Evolutionary conservation across 2,329 filamentous ascomycete species (phyloP), one percentile per base, ranked within the genome.

Genomic region (Pseudocercospora musae): DNA sequence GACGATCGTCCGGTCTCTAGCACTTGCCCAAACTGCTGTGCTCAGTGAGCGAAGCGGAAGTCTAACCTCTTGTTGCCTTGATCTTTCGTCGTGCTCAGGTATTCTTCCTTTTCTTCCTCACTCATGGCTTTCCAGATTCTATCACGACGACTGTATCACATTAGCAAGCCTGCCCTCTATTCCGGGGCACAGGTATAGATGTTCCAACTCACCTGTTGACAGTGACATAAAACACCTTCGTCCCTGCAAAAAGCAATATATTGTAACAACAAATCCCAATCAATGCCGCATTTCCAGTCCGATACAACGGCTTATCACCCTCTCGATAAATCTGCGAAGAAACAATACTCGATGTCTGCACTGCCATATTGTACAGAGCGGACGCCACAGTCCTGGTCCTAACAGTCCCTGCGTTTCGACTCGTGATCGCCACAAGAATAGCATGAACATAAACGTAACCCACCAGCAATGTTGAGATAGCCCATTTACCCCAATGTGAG

Each of bases 401-500:
- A 9, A 89, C 85, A 0, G 82, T 80, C 65, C 87, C 86, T 2
- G 85, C 83, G 69, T 89, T 89, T 57, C 85, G 81, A 2, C 84
- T 86, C 1, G 82, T 86, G 74, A 85, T 83, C 0, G 81, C 85
- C 0, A 88, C 86, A 1, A 86, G 74, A 29, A 88, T 83, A 0
- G 86, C 84, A 69, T 88, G 81, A 53, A 78, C 75, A 58, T 78
- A 80, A 0, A 78, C 77, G 37, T 78, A 74, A 0, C 73, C 76
- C 9, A 73, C 75, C 11, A 79, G 68, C 40, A 80, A 65, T 7
- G 75, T 75, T 33, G 76, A 75, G 44, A 78, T 67, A 5, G 72
- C 70, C 67, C 76, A 80, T 18, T 71, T 72, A 5, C 70, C 71
- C 77, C 78, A 75, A 31, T 63, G 62, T 21, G 70, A 73, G 10